Conservation (phyloP, 164 flowering plant species). For the Piper longum region DNA sequence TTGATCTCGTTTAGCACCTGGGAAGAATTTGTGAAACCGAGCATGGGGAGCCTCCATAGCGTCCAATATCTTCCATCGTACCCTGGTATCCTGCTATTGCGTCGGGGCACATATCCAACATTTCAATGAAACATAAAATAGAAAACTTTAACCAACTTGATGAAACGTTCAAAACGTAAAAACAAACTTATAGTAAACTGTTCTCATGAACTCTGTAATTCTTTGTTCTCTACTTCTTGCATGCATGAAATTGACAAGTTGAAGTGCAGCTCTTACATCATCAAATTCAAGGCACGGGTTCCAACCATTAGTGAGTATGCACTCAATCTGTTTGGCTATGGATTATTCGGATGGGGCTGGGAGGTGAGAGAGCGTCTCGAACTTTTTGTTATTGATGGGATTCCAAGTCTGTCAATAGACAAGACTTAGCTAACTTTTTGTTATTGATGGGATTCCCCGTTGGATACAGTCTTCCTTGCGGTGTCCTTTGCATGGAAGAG, state of each 20-base stretch:
- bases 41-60: constrained; percentile 74
- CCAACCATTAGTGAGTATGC: constrained; percentile 60
- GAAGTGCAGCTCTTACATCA: constrained; percentile 23
- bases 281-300: constrained; percentile 67
- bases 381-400: constrained; percentile 57
- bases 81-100: constrained; percentile 48
- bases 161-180: not conserved
- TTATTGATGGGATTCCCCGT: constrained; percentile 62
- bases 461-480: constrained; percentile 32
- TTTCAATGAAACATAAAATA: constrained; percentile 5
- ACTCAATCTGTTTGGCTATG: constrained; percentile 49
- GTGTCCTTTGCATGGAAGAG: constrained; percentile 27
- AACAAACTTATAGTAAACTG: not conserved
- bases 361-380: constrained; percentile 56
- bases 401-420: constrained; percentile 41
- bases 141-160: not conserved
- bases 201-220: not conserved
- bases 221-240: too few species aligned
- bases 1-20: constrained; percentile 50
- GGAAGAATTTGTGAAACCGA: constrained; percentile 49
- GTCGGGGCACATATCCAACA: constrained; percentile 40
- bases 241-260: not conserved
- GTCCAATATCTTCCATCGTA: constrained; percentile 83
- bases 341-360: constrained; percentile 54
- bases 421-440: constrained; percentile 33